Percentiles rank a stretch among this genome's conserved stretches.
phyloP scores from a whole-genome alignment of 2,329 filamentous ascomycete species.

The Alternaria novae-zelandiae region DNA sequence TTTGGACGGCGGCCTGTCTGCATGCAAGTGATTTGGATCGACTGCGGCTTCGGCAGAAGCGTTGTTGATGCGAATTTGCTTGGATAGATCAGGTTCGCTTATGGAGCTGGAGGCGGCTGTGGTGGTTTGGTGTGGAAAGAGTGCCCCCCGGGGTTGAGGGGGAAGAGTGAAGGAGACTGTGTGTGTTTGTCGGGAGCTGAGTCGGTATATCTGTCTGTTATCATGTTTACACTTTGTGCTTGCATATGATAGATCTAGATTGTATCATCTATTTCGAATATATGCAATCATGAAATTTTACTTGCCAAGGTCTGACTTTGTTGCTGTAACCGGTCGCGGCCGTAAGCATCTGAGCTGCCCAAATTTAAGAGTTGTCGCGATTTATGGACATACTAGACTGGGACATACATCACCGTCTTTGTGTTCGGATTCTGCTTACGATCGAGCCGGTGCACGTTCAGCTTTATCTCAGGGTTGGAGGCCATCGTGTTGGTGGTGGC shows the following conservation, averaged over 20 bases:
- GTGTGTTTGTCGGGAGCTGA: constrained; percentile 39
- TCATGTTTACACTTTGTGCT: constrained; percentile 20
- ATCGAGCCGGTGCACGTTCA: background rate
- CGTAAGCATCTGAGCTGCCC: background rate
- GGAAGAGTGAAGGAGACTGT: constrained; percentile 30
- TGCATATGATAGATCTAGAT: constrained; percentile 23
- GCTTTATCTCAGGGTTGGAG: background rate
- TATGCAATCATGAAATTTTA: constrained; percentile 15
- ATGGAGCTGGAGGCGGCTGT: constrained; percentile 42
- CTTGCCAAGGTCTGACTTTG: no score
- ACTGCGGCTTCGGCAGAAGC: constrained; percentile 9
- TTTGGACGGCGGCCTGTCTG: constrained; percentile 32
- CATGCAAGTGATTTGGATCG: constrained; percentile 18
- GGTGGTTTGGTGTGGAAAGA: constrained; percentile 38
- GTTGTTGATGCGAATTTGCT: constrained; percentile 20
- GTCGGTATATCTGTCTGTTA: constrained; percentile 27
- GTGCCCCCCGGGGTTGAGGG: constrained; percentile 29
- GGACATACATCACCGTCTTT: background rate
- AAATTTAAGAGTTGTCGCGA: background rate
- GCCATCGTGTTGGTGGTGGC: background rate
- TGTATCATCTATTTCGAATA: constrained; percentile 25
- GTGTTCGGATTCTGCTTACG: background rate
- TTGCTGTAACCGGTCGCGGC: background rate
- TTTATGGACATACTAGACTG: background rate
- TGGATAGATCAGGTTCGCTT: constrained; percentile 34